Base-by-base conservation (phyloP, 2,329 filamentous ascomycete species). In the Furcasterigmium furcatum region DNA sequence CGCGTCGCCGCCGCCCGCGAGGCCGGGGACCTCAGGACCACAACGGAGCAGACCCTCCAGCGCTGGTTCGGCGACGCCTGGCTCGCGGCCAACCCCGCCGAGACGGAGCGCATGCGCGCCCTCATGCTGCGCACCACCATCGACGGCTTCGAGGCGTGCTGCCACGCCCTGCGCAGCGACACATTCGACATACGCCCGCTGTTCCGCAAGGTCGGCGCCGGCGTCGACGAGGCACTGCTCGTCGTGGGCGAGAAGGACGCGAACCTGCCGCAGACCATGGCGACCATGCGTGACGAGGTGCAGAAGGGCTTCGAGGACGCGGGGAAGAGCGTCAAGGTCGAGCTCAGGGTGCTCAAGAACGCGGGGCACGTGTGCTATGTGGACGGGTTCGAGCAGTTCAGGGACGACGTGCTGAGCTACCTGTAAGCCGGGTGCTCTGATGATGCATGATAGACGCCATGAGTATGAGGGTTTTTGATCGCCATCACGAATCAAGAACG, bases 161-260 rank as follows among this genome's bases (percentile, higher is more conserved):
- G 61, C 22, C 55, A 63, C 7, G 70, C 70, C 9, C 56, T 73
- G 16, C 48, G 58, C 12, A 64, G 60, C 46, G 27, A 56, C 19
- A 59, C 54, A 1, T 72, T 71, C 46, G 68, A 74, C 51, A 51
- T 72, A 14, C 57, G 62, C 3, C 65, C 63, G n/a, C 51, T 66
- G 4, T 58, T 62, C 8, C 44, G 44, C 1, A 55, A 59, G 24
- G 57, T 71, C 1, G 68, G 66, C 1, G 38, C 49, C 4, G 57
- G 58, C 13, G 62, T 68, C 2, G 56, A 66, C 14, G 57, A 62
- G 30, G 68, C 61, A 1, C 36, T 72, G 38, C 57, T 68, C 16
- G 47, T 73, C 2, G 67, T 66, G 0, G 67, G 70, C 1, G 65
- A 71, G 47, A 66, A 68, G 25, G 70, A 71, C 48, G 66, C 64